Base-by-base conservation (phyloP, 495 filamentous ascomycete species). In the Glutinoglossum americanum region DNA sequence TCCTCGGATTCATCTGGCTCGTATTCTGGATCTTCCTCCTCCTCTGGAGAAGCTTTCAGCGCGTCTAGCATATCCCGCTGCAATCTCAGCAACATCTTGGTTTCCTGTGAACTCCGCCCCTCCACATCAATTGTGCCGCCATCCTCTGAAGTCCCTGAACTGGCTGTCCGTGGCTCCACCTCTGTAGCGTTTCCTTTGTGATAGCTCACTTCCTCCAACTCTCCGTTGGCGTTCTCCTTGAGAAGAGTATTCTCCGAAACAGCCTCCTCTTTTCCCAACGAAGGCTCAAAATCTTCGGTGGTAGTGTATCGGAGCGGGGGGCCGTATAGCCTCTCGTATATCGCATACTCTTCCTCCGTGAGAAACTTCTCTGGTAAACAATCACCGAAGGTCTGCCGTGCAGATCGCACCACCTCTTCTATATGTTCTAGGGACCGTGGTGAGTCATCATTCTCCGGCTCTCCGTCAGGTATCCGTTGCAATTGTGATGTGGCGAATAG, bases 281-380 rank as follows among this genome's bases (percentile, higher is more conserved):
- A 28, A 9, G 23, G 53, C 23, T 28, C 49, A 26, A 62, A 10
- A 1, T 62, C 56, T 26, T 45, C 65, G 9, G 64, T 51, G n/a
- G 37, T 33, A 6, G 78, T 79, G 44, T 76, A 76, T 54, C 72
- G 72, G 61, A 75, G 65, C 26, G 76, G 87, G 60, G 71, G 75
- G 0, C 90, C 92, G 69, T 89, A 97, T 10, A 94, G 69, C 58
- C 87, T 75, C 58, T 82, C 80, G 64, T 94, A 97, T 1, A 94
- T 64, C 44, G 70, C 69, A 49, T 84, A 81, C 65, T 94, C 89
- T 30, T 81, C 74, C 4, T 74, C 72, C 17, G 77, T 76, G 48
- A 98, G 66, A 57, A 83, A 76, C 17, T 76, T 81, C n/a, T 80
- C 75, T 0, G 92, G 92, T 10, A 96, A 68, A 1, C 73, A 79